Base-by-base conservation (phyloP, 1,284 basidiomycete genomes). In the Jaminaea rosea region DNA sequence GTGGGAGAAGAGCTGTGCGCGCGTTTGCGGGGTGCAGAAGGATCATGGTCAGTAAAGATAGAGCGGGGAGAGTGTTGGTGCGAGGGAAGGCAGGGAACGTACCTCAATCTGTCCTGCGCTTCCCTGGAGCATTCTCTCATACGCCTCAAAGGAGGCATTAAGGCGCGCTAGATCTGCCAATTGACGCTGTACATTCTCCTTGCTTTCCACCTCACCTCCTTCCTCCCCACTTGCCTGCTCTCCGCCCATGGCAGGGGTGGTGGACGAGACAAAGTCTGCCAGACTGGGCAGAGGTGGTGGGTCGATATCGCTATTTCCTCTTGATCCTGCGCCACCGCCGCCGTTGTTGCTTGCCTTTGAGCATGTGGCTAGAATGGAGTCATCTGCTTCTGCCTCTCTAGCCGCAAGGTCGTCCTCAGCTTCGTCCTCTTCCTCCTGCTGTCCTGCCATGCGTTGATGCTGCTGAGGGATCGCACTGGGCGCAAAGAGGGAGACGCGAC, bases 81-180 rank as follows among this genome's bases (percentile, higher is more conserved):
- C n/a, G 36, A 19, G 23, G 15, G 39, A 3, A 42, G 24, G 2
- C 11, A 7, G 15, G 39, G 13, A 31, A 31, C 42, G 10, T 45
- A 65, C 69, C n/a, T 67, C 62, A 28, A 72, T 61, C 58, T 72
- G 65, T 1, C 53, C 62, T 4, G 60, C 53, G 26, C 59, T 62
- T 11, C 60, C 58, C 1, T 53, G 44, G 8, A 73, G 59, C 57
- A 62, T 63, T 9, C 36, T 41, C 44, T 72, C 70, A 49, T 66
- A 72, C 4, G 59, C 50, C 36, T 63, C 62, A 49, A 73, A 73
- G n/a, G 65, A 53, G 7, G 60, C 58, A 46, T 73, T 71, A 50
- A 73, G 60, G 34, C 58, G 53, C 7, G 55, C 58, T 5, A 70
- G 47, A 42, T 72, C 65, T 21, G 53, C 32, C n/a, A 71, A 53